These are phyloP conservation scores for Amanita pallidorosea DNA, from an alignment of 768 basidiomycete genomes.

Conservation along the genomic window DNA sequence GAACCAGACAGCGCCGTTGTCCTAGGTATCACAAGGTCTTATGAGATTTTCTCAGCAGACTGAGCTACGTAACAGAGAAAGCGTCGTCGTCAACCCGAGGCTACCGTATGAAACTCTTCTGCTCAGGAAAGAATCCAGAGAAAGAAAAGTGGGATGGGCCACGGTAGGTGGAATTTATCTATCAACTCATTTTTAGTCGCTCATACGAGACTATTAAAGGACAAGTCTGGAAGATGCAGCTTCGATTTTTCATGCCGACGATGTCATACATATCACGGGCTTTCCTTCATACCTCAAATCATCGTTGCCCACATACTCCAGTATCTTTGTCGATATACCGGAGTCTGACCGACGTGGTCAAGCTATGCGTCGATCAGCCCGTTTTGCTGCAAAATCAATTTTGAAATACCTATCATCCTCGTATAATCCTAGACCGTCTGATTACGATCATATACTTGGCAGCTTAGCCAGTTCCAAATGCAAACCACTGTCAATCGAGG, in stretches of 20 bases:
- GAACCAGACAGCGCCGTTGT: conserved; percentile 88
- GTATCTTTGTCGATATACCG: conserved; percentile 44
- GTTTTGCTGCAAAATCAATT: conserved; percentile 37
- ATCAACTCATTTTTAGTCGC: background rate
- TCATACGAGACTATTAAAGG: conserved; percentile 18
- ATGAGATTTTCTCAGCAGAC: background rate
- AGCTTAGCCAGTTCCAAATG: conserved; percentile 34
- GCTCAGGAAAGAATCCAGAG: conserved; percentile 55
- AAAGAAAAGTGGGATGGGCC: conserved; percentile 94
- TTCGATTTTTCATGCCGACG: conserved; percentile 68
- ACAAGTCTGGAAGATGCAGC: conserved; percentile 59
- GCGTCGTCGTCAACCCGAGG: conserved; percentile 51
- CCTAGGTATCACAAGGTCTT: conserved; percentile 37
- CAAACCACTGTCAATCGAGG: conserved; percentile 49
- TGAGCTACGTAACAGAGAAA: conserved; percentile 41
- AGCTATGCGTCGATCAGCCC: conserved; percentile 22
- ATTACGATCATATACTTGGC: conserved; percentile 47
- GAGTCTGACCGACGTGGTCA: conserved; percentile 12
- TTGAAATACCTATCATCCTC: conserved; percentile 36
- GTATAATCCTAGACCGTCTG: conserved; percentile 20
- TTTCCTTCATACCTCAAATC: conserved; percentile 52
- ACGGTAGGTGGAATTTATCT: conserved; percentile 24
- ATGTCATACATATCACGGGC: conserved; percentile 44
- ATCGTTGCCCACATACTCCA: conserved; percentile 34
- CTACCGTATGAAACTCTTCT: conserved; percentile 83